phyloP scores from a whole-genome alignment of 1,284 basidiomycete genomes.

The Leccinum solheimii region DNA sequence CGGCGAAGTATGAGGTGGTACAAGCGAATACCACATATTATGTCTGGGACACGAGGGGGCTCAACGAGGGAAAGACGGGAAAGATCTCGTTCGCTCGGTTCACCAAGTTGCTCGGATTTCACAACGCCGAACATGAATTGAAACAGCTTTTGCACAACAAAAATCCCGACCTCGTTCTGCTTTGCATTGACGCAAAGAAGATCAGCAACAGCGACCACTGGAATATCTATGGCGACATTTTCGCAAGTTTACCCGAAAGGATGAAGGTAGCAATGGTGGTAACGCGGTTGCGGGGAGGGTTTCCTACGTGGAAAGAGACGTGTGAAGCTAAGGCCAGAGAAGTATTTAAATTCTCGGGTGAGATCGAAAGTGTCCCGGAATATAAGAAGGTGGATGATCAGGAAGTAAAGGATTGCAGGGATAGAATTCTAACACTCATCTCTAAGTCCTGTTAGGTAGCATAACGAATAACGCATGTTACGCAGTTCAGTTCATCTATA shows the following conservation, averaged over 20 bases:
- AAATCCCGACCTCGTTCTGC: slow-evolving; percentile 20
- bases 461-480: background rate
- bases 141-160: slow-evolving; percentile 17
- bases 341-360: slow-evolving; percentile 16
- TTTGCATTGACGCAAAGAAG: slow-evolving; percentile 26
- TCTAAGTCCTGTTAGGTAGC: slow-evolving; percentile 6
- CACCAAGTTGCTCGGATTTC: background rate
- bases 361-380: slow-evolving; percentile 24
- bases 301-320: slow-evolving; percentile 20
- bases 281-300: slow-evolving; percentile 33
- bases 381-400: slow-evolving; percentile 16
- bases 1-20: slow-evolving; percentile 14
- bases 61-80: slow-evolving; percentile 21
- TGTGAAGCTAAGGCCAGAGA: slow-evolving; percentile 13
- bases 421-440: slow-evolving; percentile 20
- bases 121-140: slow-evolving; percentile 21
- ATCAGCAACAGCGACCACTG: slow-evolving; percentile 17
- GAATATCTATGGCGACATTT: slow-evolving; percentile 27
- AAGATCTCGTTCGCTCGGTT: slow-evolving; percentile 7
- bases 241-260: slow-evolving; percentile 16
- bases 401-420: slow-evolving; percentile 21
- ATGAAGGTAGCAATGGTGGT: slow-evolving; percentile 30
- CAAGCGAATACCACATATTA: slow-evolving; percentile 10
- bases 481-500: slow-evolving; percentile 1
- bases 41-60: slow-evolving; percentile 31